Evolutionary conservation across 1,284 basidiomycete genomes (phyloP).

Genomic region (Coniophora puteana): DNA sequence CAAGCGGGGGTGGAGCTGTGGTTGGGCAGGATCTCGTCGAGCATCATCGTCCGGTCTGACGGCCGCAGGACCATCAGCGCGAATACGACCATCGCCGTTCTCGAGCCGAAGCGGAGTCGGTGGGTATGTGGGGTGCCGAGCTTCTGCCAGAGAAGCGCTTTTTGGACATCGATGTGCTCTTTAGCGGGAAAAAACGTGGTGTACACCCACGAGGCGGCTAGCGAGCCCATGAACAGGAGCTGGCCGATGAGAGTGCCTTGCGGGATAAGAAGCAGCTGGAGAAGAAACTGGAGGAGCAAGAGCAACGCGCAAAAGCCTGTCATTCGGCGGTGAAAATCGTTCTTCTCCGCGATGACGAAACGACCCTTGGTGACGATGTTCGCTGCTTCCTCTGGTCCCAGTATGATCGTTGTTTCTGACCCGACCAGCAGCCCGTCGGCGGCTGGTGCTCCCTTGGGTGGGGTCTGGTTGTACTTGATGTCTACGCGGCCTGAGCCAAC

Average conservation of each 20-base stretch:
- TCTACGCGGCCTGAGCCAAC: conserved; percentile 8
- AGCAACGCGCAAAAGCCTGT: conserved; percentile 10
- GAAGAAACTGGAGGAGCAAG: conserved; percentile 11
- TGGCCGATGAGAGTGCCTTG: conserved; percentile 14
- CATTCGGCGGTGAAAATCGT: conserved; percentile 1
- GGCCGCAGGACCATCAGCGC: too few relatives aligned
- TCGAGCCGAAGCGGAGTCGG: conserved; percentile 7
- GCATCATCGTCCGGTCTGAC: too few relatives aligned
- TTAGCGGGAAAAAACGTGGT: conserved; percentile 11
- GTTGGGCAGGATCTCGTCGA: too few relatives aligned
- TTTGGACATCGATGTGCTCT: conserved; percentile 11
- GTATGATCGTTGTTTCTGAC: conserved; percentile 1
- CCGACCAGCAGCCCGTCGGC: conserved; percentile 8
- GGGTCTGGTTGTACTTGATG: background rate
- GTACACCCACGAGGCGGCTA: conserved; percentile 14
- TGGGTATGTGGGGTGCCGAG: background rate
- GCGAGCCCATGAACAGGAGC: conserved; percentile 11
- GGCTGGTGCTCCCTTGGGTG: background rate
- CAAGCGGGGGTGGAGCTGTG: too few relatives aligned
- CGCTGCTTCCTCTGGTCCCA: background rate
- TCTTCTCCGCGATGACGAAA: background rate
- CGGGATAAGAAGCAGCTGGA: conserved; percentile 13
- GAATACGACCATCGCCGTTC: conserved; percentile 12
- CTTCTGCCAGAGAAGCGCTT: conserved; percentile 2
- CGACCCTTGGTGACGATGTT: background rate